Evolutionary conservation across 805 yeast species (phyloP).

Genomic region (Kuraishia hungarica): DNA sequence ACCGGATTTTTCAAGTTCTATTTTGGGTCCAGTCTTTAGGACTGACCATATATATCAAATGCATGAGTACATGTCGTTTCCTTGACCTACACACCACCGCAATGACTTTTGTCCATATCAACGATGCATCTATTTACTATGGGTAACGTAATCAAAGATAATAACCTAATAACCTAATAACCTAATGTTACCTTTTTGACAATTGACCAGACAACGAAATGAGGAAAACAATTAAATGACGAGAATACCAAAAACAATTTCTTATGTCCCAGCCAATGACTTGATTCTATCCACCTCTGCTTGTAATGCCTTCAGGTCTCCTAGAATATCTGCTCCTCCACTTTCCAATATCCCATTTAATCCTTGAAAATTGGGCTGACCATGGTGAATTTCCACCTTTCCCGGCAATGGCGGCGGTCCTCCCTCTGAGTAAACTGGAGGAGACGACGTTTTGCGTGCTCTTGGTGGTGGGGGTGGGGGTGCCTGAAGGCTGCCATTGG

Average conservation of each 20-base stretch:
- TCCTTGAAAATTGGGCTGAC: background rate
- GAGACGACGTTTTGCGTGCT: slow-evolving; percentile 6
- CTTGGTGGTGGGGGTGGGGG: slow-evolving; percentile 27
- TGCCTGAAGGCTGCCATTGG: slow-evolving; percentile 11
- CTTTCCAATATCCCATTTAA: slow-evolving; percentile 1
- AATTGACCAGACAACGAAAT: too few relatives aligned
- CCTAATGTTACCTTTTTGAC: too few relatives aligned
- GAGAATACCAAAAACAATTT: too few relatives aligned
- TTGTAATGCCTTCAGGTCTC: slow-evolving; percentile 58
- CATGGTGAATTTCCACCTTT: slow-evolving; percentile 2
- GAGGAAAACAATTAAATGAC: too few relatives aligned
- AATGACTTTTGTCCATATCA: background rate
- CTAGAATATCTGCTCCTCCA: slow-evolving; percentile 39
- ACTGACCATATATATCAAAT: too few relatives aligned
- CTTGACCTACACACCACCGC: background rate
- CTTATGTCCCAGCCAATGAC: background rate
- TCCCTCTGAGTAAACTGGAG: slow-evolving; percentile 7
- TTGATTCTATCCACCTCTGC: slow-evolving; percentile 48
- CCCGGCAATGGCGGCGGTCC: slow-evolving; percentile 5
- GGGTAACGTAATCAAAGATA: background rate
- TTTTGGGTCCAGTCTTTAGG: too few relatives aligned
- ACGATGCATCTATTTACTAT: background rate
- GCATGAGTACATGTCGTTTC: too few relatives aligned
- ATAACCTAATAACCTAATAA: too few relatives aligned
- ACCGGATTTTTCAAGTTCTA: too few relatives aligned